Evolutionary conservation across 2,329 filamentous ascomycete genomes (phyloP), one percentile per base, ranked within the genome.

Genomic region (Fusarium anguioides): DNA sequence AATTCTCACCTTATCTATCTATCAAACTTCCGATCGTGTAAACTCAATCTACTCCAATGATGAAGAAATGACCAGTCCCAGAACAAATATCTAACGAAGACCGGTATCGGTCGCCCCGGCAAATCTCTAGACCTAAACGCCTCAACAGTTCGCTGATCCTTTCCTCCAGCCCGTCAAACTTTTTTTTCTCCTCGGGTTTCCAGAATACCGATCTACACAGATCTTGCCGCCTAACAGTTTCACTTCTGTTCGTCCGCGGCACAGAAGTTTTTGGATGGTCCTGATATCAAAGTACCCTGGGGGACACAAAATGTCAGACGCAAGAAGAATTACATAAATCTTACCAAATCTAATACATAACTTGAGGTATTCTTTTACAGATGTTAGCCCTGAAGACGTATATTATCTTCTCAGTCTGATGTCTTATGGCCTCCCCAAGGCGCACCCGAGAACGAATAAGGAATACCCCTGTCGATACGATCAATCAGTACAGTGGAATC

Each of bases 401-500:
- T n/a, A n/a, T n/a, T n/a, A n/a, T n/a, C n/a, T n/a, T n/a, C n/a
- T n/a, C n/a, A n/a, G n/a, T n/a, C n/a, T n/a, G n/a, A n/a, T n/a
- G n/a, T n/a, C n/a, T n/a, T n/a, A n/a, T n/a, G n/a, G n/a, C n/a
- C n/a, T n/a, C n/a, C n/a, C n/a, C 24, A 26, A 26, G 10, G 24
- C 24, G 6, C 24, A 4, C 14, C 29, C 14, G 29, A 31, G 29
- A 31, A 31, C 29, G 17, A 31, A 24, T 41, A 27, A 48, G 29
- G 45, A 57, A 44, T 40, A 60, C 37, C 60, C 60, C 58, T 64
- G 60, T 58, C 24, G 15, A 17, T n/a, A n/a, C n/a, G n/a, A n/a
- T n/a, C n/a, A n/a, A n/a, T n/a, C n/a, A 58, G 46, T 21, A 21
- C 44, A 50, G 17, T 42, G 4, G 36, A 68, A 68, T 69, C 65